A percentile compares a stretch with the other conserved stretches of the same genome.
phyloP scores from a whole-genome alignment of 345 rosid species.

The Diplotaxis tenuifolia region DNA sequence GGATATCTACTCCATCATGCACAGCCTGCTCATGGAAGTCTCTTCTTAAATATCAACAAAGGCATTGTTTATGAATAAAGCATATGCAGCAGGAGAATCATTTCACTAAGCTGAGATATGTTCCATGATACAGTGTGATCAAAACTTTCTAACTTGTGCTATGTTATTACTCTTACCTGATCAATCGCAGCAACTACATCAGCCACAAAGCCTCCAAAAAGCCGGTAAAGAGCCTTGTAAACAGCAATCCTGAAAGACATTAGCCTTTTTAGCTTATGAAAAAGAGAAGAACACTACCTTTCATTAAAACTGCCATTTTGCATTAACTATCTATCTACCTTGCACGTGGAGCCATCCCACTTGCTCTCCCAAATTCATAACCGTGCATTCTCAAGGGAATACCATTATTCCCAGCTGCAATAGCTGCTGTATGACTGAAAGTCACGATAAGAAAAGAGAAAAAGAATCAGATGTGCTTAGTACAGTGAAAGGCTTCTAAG shows the following conservation, averaged over 20 bases:
- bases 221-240: constrained; percentile 97
- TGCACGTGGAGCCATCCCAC: constrained; percentile 99
- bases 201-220: constrained; percentile 94
- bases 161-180: constrained; percentile 56
- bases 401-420: constrained; percentile 99
- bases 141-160: not conserved
- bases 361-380: constrained; percentile 97
- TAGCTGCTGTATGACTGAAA: constrained; percentile 94
- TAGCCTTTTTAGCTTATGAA: constrained; percentile 4
- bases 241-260: constrained; percentile 72
- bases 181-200: constrained; percentile 99
- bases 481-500: not conserved
- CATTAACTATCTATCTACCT: constrained; percentile 49
- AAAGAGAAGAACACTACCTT: constrained; percentile 6
- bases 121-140: not conserved
- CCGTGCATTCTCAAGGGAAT: constrained; percentile 88
- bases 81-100: too few species aligned
- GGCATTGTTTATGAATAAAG: not conserved
- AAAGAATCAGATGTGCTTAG: constrained; percentile 31
- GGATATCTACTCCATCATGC: constrained; percentile 95
- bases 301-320: not conserved
- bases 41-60: not conserved
- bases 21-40: constrained; percentile 71
- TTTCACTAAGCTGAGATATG: not conserved
- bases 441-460: not conserved